phyloP scores from a whole-genome alignment of 495 filamentous ascomycete genomes.

The Penicillium longicatenatum region DNA sequence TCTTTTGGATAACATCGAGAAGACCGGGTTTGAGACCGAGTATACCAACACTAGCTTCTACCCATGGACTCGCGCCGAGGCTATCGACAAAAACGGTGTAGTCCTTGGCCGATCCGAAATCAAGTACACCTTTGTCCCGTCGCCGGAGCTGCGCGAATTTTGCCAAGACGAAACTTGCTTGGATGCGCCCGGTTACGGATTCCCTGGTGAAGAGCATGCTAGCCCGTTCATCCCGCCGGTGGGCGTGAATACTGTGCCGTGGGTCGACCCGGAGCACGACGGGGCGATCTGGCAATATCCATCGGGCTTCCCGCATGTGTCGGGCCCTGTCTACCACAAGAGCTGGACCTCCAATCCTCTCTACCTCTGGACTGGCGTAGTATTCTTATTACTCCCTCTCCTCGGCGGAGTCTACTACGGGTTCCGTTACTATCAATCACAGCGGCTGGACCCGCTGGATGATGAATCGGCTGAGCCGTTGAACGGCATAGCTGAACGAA shows the following conservation, averaged over 20 bases:
- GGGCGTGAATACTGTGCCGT: slow-evolving; percentile 45
- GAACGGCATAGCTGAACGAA: slow-evolving; percentile 23
- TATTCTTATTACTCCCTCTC: slow-evolving; percentile 11
- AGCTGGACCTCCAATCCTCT: slow-evolving; percentile 8
- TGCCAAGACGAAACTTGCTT: slow-evolving; percentile 36
- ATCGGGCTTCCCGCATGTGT: slow-evolving; percentile 16
- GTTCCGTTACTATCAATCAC: slow-evolving; percentile 17
- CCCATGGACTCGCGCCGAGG: slow-evolving; percentile 40
- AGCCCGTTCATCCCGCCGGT: slow-evolving; percentile 33
- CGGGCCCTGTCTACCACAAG: slow-evolving; percentile 5
- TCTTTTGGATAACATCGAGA: slow-evolving; percentile 33
- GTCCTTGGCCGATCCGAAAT: slow-evolving; percentile 37
- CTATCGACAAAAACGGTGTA: slow-evolving; percentile 34
- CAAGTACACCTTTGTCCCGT: slow-evolving; percentile 46
- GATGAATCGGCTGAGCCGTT: slow-evolving; percentile 29
- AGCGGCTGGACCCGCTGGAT: slow-evolving; percentile 13
- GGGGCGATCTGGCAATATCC: slow-evolving; percentile 25
- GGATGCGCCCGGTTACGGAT: slow-evolving; percentile 37
- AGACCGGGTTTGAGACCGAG: slow-evolving; percentile 45
- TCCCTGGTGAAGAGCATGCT: slow-evolving; percentile 37
- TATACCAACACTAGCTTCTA: slow-evolving; percentile 37
- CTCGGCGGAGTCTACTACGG: slow-evolving; percentile 15
- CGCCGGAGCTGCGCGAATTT: slow-evolving; percentile 37
- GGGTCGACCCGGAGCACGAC: slow-evolving; percentile 39
- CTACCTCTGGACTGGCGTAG: slow-evolving; percentile 15